A percentile compares a stretch with the other conserved stretches of the same genome.
Conservation (phyloP, 169 alveolate species). For the Eimeria sp. region DNA sequence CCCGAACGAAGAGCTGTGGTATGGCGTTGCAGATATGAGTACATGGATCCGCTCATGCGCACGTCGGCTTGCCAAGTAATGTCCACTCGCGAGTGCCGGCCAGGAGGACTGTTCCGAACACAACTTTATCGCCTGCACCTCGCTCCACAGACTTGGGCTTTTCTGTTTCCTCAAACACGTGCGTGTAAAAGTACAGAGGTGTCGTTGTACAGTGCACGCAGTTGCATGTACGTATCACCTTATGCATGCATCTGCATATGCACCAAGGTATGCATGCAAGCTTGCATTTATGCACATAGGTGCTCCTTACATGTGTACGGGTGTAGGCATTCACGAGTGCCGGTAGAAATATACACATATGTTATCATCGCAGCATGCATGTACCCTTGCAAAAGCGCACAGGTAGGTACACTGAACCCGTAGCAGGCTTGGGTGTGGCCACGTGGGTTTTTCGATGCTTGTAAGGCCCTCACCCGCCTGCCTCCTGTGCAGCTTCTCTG, state of each 20-base stretch:
- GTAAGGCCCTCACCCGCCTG: slow-evolving; percentile 88
- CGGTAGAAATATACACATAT: background rate
- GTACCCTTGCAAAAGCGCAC: background rate
- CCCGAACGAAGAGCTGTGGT: background rate
- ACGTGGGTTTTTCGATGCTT: background rate
- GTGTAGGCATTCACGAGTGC: background rate
- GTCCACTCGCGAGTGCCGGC: slow-evolving; percentile 93
- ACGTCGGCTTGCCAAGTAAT: slow-evolving; percentile 94
- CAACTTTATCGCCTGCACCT: slow-evolving; percentile 80
- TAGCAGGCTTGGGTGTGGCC: background rate
- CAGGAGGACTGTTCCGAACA: slow-evolving; percentile 92
- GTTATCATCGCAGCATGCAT: background rate
- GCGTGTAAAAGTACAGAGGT: background rate
- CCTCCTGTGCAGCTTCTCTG: slow-evolving; percentile 90
- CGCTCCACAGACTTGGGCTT: background rate
- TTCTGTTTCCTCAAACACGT: background rate
- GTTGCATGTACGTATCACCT: background rate
- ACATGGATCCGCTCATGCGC: slow-evolving; percentile 4
- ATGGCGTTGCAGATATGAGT: background rate
- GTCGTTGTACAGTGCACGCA: background rate
- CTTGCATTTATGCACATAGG: background rate
- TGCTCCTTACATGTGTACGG: background rate
- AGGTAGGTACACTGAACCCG: background rate
- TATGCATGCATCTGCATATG: background rate
- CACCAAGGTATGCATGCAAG: background rate